phyloP scores from a whole-genome alignment of 345 rosid species.

The Citrus glauca region DNA sequence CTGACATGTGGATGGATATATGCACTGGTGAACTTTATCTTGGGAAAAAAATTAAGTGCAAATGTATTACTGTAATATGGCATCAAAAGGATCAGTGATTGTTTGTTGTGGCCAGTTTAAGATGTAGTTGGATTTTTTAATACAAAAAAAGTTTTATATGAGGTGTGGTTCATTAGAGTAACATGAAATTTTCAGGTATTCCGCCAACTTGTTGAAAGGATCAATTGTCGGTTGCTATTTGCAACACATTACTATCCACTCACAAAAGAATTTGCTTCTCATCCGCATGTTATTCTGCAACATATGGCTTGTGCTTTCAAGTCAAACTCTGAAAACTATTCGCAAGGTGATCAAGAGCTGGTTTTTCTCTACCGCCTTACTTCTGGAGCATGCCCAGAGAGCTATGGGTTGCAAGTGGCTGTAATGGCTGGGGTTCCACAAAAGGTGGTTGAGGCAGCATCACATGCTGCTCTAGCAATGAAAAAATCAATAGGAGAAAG shows the following conservation, averaged over 20 bases:
- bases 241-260: conserved; percentile 97
- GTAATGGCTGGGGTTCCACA: conserved; percentile 89
- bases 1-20: not conserved
- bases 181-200: conserved; percentile 48
- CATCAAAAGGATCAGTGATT: not conserved
- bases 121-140: not conserved
- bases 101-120: not conserved
- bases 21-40: not conserved
- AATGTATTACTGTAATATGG: not conserved
- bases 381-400: conserved; percentile 86
- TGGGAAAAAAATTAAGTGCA: not conserved
- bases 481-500: conserved; percentile 59
- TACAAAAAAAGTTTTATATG: not conserved
- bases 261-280: conserved; percentile 84
- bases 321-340: conserved; percentile 27
- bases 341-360: conserved; percentile 41
- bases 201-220: conserved; percentile 86
- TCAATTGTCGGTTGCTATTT: conserved; percentile 80
- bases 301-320: conserved; percentile 87
- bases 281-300: conserved; percentile 73
- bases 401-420: conserved; percentile 90
- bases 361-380: conserved; percentile 77
- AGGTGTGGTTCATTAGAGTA: not conserved
- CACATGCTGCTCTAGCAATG: conserved; percentile 57
- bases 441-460: conserved; percentile 60